phyloP scores from a whole-genome alignment of 2,329 filamentous ascomycete species.

The Aspergillus eucalypticola region DNA sequence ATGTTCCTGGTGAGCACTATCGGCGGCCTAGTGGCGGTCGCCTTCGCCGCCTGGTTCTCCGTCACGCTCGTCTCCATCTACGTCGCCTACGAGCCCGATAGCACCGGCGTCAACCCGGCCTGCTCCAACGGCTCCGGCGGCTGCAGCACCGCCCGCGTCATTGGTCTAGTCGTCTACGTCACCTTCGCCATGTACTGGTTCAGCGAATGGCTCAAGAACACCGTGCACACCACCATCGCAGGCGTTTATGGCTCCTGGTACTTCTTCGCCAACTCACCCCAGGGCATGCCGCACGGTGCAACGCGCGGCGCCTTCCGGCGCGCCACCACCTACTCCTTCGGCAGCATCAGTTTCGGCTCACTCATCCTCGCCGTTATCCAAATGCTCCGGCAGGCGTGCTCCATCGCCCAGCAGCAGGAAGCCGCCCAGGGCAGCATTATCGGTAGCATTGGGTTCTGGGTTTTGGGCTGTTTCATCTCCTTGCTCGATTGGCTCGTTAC shows the following conservation, averaged over 20 bases:
- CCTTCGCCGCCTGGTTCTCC: conserved; percentile 80
- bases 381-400: conserved; percentile 77
- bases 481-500: conserved; percentile 82
- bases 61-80: conserved; percentile 86
- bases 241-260: conserved; percentile 95
- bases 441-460: conserved; percentile 67
- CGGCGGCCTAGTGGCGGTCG: conserved; percentile 73
- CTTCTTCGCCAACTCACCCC: conserved; percentile 65
- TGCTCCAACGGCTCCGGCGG: conserved; percentile 54
- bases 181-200: conserved; percentile 96
- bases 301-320: conserved; percentile 82
- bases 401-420: conserved; percentile 69
- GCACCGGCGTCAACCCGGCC: conserved; percentile 51
- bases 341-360: conserved; percentile 84
- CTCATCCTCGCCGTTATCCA: conserved; percentile 86
- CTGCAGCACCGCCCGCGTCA: conserved; percentile 75
- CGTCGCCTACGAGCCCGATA: conserved; percentile 71
- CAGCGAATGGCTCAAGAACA: conserved; percentile 90
- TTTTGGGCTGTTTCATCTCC: conserved; percentile 73
- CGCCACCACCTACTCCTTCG: conserved; percentile 86
- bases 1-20: conserved; percentile 84
- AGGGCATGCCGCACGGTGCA: conserved; percentile 70
- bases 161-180: conserved; percentile 79
- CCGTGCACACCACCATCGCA: conserved; percentile 81
- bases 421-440: conserved; percentile 69